Conservation (phyloP, 2,329 filamentous ascomycete genomes). For the Thermothelomyces thermophilus region DNA sequence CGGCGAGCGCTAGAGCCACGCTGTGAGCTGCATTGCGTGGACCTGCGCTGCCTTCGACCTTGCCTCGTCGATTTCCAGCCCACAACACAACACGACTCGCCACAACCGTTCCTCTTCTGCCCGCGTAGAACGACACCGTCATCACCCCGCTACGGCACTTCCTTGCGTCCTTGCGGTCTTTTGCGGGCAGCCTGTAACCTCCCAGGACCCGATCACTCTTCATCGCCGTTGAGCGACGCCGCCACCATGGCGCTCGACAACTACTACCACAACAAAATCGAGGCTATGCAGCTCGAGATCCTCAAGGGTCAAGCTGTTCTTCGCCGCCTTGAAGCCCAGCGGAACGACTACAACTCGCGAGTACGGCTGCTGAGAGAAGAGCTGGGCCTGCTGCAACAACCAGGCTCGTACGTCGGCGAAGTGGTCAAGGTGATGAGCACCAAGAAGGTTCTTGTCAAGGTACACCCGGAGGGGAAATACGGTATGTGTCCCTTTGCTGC, state of each 20-base stretch:
- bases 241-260: slow-evolving; percentile 92
- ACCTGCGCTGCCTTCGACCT: slow-evolving; percentile 23
- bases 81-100: neutral
- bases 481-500: slow-evolving; percentile 49
- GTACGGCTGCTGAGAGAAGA: slow-evolving; percentile 93
- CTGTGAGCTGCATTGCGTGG: slow-evolving; percentile 25
- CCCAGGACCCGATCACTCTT: neutral
- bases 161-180: no score
- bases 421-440: slow-evolving; percentile 99
- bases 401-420: slow-evolving; percentile 95
- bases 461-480: slow-evolving; percentile 99
- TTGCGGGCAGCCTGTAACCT: neutral
- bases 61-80: slow-evolving; percentile 2
- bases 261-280: slow-evolving; percentile 99
- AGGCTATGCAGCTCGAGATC: slow-evolving; percentile 99
- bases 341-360: slow-evolving; percentile 98
- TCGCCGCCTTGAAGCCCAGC: slow-evolving; percentile 89
- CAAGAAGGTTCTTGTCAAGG: slow-evolving; percentile 98
- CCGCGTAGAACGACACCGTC: neutral
- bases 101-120: neutral
- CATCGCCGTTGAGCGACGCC: slow-evolving; percentile 7
- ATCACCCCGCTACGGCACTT: no score
- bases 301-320: slow-evolving; percentile 96
- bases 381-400: slow-evolving; percentile 90
- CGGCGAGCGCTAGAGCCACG: no score